A percentile compares a stretch with the other conserved stretches of the same genome.
Conservation (phyloP, 768 basidiomycete species). For the Crepidotus variabilis region DNA sequence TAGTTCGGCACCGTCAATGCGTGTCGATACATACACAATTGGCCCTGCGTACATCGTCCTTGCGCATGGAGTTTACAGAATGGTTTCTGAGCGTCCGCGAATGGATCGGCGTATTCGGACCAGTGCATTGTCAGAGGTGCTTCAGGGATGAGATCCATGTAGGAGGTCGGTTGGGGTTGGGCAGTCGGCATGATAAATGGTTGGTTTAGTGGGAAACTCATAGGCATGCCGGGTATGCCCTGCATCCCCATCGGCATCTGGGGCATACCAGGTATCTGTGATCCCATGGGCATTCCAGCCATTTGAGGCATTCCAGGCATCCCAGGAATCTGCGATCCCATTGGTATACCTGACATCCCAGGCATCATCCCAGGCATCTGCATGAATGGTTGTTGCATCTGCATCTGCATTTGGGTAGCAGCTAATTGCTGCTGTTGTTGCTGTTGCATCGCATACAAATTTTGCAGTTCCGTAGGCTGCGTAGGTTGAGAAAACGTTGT, state of each 20-base stretch:
- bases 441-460: neutral
- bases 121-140: constrained; percentile 27
- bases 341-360: no score
- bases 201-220: neutral
- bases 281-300: neutral
- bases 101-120: constrained; percentile 40
- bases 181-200: neutral
- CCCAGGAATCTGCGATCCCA: no score
- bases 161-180: no score
- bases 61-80: constrained; percentile 40
- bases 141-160: constrained; percentile 16
- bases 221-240: neutral
- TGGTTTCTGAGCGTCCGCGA: constrained; percentile 24
- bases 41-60: constrained; percentile 27
- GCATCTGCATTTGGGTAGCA: no score
- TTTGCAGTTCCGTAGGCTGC: neutral
- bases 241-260: neutral
- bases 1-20: constrained; percentile 37
- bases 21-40: constrained; percentile 35
- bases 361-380: no score
- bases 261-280: neutral
- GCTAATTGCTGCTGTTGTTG: no score
- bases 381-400: no score
- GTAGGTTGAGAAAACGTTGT: neutral
- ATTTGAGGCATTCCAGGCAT: no score